Conservation (phyloP, 164 flowering plant species). For the Protea cynaroides region DNA sequence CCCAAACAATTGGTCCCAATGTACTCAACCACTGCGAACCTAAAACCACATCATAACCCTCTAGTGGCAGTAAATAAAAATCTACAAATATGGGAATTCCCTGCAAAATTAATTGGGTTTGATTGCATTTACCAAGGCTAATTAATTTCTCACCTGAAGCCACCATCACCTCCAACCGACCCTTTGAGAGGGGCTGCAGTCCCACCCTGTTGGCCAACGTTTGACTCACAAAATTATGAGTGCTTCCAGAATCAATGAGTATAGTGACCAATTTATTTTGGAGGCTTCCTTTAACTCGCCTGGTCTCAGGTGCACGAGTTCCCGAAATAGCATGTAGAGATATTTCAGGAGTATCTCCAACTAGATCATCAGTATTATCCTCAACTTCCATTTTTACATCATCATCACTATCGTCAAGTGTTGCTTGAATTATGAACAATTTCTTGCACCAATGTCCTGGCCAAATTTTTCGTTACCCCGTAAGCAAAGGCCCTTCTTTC, state of each 20-base stretch:
- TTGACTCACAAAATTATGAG: too few species aligned
- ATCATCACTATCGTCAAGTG: too few species aligned
- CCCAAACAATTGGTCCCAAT: background rate
- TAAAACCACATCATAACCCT: background rate
- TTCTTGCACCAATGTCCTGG: conserved; percentile 5
- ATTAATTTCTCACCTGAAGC: too few species aligned
- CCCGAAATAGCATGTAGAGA: conserved; percentile 9
- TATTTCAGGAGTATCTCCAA: background rate
- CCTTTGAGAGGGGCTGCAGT: too few species aligned
- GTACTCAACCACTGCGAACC: background rate
- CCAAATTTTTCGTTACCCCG: conserved; percentile 5
- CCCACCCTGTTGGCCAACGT: too few species aligned
- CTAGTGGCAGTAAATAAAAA: too few species aligned
- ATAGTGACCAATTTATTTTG: background rate
- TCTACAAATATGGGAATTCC: too few species aligned
- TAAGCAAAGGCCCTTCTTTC: conserved; percentile 5
- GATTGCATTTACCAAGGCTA: too few species aligned
- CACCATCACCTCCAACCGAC: too few species aligned
- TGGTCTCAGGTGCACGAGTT: background rate
- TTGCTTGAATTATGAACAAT: background rate
- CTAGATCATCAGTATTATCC: background rate
- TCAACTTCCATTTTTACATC: background rate
- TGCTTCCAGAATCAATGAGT: too few species aligned
- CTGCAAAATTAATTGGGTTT: too few species aligned
- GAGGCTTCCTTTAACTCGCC: background rate